These are phyloP conservation scores for Leishmania amazonensis DNA, from an alignment of 208 protist genomes.

Conservation along the genomic window DNA sequence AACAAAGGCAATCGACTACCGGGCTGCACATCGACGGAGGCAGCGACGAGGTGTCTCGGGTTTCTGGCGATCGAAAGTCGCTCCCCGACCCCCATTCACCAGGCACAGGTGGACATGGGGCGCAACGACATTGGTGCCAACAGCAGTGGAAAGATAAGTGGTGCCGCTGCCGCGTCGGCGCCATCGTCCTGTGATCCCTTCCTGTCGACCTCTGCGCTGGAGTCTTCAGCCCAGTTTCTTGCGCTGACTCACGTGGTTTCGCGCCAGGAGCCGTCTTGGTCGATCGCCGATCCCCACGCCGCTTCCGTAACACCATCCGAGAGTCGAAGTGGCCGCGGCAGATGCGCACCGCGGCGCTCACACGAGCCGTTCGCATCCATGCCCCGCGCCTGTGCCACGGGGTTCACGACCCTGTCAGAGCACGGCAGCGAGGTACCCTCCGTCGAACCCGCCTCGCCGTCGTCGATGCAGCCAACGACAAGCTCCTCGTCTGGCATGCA, in stretches of 20 bases:
- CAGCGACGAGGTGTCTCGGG: background rate
- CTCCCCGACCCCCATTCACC: background rate
- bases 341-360: background rate
- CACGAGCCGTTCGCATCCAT: conserved; percentile 21
- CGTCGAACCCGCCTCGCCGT: background rate
- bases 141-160: background rate
- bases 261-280: background rate
- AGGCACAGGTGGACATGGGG: background rate
- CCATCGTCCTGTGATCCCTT: background rate
- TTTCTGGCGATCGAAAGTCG: background rate
- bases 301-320: background rate
- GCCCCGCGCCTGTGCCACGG: background rate
- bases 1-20: background rate
- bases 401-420: background rate
- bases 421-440: background rate
- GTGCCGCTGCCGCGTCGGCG: background rate
- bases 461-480: background rate
- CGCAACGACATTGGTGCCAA: background rate
- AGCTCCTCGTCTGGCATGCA: background rate
- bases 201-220: conserved; percentile 16
- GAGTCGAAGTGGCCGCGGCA: background rate
- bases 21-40: background rate
- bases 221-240: conserved; percentile 25
- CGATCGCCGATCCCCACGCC: background rate
- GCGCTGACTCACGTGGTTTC: background rate